A percentile compares a stretch with the other conserved stretches of the same genome.
Evolutionary conservation across 1,139 yeast genomes (phyloP).

Genomic region (Yamadazyma mexicana): DNA sequence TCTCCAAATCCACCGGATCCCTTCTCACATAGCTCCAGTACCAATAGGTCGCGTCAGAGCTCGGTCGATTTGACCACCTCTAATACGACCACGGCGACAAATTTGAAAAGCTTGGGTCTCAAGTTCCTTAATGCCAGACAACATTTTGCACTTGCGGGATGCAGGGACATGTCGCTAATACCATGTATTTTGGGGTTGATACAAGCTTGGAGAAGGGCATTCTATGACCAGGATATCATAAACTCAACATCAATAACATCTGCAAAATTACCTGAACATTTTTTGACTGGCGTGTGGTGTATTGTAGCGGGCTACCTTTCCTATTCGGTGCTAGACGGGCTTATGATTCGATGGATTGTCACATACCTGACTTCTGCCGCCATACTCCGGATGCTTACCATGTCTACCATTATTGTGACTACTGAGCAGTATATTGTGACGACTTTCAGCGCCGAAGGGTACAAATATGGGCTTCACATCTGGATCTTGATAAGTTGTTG

Average conservation of each 20-base stretch:
- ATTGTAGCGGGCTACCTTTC: slow-evolving; percentile 82
- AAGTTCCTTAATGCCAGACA: slow-evolving; percentile 72
- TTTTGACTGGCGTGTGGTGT: slow-evolving; percentile 78
- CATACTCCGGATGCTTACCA: slow-evolving; percentile 77
- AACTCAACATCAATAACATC: slow-evolving; percentile 29
- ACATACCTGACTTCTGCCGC: slow-evolving; percentile 88
- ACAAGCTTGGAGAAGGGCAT: slow-evolving; percentile 51
- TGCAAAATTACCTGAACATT: slow-evolving; percentile 68
- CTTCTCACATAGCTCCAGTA: slow-evolving; percentile 10
- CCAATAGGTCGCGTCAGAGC: slow-evolving; percentile 16
- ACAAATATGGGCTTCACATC: slow-evolving; percentile 71
- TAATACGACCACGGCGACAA: slow-evolving; percentile 7
- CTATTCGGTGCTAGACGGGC: slow-evolving; percentile 81
- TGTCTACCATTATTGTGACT: slow-evolving; percentile 72
- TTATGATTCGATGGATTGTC: slow-evolving; percentile 92
- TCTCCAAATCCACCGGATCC: slow-evolving; percentile 1
- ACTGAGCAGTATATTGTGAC: slow-evolving; percentile 67
- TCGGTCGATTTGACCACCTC: slow-evolving; percentile 12
- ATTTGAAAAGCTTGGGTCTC: slow-evolving; percentile 58
- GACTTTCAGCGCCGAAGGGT: slow-evolving; percentile 52
- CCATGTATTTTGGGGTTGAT: slow-evolving; percentile 62
- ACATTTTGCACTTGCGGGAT: slow-evolving; percentile 69
- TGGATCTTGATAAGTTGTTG: slow-evolving; percentile 91
- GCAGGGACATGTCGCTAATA: slow-evolving; percentile 69
- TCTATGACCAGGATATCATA: slow-evolving; percentile 23